Evolutionary conservation across 305 asterid species (phyloP), one percentile per base, ranked within the genome.

Genomic region (Rubia peregrina): DNA sequence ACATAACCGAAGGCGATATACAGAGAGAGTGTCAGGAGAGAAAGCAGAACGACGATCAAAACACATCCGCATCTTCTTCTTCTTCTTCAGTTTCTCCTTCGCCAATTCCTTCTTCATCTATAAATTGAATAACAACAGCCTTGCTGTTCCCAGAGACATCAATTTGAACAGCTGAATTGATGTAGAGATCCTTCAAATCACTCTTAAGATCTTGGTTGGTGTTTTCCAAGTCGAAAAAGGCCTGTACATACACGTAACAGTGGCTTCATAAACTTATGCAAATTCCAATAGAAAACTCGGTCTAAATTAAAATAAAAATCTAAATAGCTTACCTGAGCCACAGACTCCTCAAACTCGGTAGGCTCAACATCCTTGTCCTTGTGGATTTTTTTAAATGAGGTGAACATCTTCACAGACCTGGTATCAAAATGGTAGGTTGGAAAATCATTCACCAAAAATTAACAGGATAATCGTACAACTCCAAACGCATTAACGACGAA

Each of bases 201-300:
- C 83, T 73, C 69, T 76, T 76, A 24, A 80, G 78, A 70, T 76
- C 80, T 55, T 66, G 71, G 71, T 73, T 80, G 68, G 80, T 73
- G 68, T 76, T 80, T 56, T 80, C 83, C 78, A 80, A 76, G 60
- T 76, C 80, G 74, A 80, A 80, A 66, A 80, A 80, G 65, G 83
- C 83, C 80, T 80, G 60, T 7, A 22, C 6, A 65, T 14, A 48
- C 0, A 4, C 6, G 55, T 14, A 24, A 19, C 24, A 60, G 21
- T 1, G 17, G 56, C 36, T 63, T 40, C 33, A 12, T 10, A 40
- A 53, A 16, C 0, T 1, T 41, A 12, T 65, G 7, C 1, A 17
- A 10, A n/a, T 38, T 12, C 46, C 30, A 46, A 9, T 41, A 1
- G 4, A 9, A 19, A 26, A 24, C 7, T 7, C 12, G 24, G 13